Evolutionary conservation across 2,329 filamentous ascomycete species (phyloP).

Genomic region (Venturia effusa): DNA sequence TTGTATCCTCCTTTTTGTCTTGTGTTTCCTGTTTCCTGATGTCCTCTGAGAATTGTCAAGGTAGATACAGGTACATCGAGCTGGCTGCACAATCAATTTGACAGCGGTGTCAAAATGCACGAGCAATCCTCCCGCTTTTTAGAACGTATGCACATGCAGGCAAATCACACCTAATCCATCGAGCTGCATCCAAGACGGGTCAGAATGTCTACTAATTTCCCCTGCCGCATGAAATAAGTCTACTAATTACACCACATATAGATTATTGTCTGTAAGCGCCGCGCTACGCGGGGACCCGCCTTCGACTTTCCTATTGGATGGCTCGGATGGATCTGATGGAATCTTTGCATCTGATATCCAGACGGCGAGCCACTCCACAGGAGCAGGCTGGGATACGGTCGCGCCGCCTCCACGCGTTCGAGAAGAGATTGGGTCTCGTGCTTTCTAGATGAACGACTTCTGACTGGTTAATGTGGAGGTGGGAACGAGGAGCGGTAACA

Average conservation of each 20-base stretch:
- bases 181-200: neutral
- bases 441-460: neutral
- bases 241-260: neutral
- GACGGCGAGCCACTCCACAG: neutral
- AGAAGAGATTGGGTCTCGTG: no score
- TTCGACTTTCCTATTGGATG: conserved; percentile 1
- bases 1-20: neutral
- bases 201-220: neutral
- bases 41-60: neutral
- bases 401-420: neutral
- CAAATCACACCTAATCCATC: neutral
- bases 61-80: neutral
- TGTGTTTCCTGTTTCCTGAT: neutral
- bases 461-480: neutral
- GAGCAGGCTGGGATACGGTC: neutral
- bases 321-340: neutral
- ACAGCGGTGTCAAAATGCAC: neutral
- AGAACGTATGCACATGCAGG: neutral
- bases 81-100: neutral
- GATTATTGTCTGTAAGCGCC: neutral
- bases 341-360: neutral
- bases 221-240: neutral
- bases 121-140: neutral
- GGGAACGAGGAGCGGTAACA: neutral
- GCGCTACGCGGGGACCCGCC: neutral